Percentiles rank a stretch among this genome's conserved stretches.
Evolutionary conservation across 73 alveolate species (phyloP).

Genomic region (Paramecium sonneborni): DNA sequence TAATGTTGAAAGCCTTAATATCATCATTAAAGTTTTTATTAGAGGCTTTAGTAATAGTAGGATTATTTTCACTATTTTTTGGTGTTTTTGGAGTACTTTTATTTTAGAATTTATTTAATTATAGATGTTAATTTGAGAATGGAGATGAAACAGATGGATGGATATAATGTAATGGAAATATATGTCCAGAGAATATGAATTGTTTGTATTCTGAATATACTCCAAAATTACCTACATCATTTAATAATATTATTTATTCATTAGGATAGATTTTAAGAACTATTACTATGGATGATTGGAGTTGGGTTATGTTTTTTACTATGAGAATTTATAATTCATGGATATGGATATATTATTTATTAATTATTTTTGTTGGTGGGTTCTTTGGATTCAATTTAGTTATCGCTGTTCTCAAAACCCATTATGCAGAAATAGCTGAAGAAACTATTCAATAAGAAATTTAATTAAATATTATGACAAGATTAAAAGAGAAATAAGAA

Average conservation of each 20-base stretch:
- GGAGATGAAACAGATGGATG: not conserved
- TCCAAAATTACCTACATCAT: not conserved
- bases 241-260: conserved; percentile 24
- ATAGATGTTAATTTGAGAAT: not conserved
- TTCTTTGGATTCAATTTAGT: conserved; percentile 36
- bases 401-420: not conserved
- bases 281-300: conserved; percentile 51
- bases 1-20: not conserved
- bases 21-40: not conserved
- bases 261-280: not conserved
- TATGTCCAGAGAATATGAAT: not conserved
- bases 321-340: not conserved
- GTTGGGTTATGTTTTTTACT: conserved; percentile 15
- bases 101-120: conserved; percentile 3
- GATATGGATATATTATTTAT: not conserved
- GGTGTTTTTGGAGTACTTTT: not conserved
- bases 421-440: not conserved
- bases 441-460: not conserved
- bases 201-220: not conserved
- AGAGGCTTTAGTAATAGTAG: not conserved
- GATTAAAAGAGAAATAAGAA: not conserved
- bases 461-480: not conserved
- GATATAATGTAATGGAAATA: not conserved
- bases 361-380: conserved; percentile 30
- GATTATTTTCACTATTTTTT: not conserved